Conservation (phyloP, 2,329 filamentous ascomycete species). For the Verticillium longisporum region DNA sequence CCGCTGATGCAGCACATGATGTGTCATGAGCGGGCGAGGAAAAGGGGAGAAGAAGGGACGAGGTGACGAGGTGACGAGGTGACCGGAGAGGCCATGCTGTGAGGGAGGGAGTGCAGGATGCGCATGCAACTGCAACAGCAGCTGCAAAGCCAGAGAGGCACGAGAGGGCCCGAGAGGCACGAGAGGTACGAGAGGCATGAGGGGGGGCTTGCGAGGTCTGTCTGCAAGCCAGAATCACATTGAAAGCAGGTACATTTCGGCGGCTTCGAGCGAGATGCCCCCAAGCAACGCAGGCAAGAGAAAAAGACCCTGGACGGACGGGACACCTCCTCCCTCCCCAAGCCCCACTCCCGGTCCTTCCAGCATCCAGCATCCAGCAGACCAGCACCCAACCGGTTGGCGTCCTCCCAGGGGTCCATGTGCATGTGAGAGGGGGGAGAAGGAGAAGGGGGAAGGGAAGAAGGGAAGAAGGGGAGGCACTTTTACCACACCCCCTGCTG, state of each 20-base stretch:
- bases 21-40: neutral
- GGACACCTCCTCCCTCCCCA: neutral
- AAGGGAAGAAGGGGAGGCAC: neutral
- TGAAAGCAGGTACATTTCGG: too few species aligned
- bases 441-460: too few species aligned
- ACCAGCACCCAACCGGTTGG: conserved; percentile 1
- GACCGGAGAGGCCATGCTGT: neutral
- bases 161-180: too few species aligned
- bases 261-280: neutral
- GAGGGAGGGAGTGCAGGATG: neutral
- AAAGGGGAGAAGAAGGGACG: too few species aligned
- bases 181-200: too few species aligned
- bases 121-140: neutral
- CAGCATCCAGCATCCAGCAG: too few species aligned
- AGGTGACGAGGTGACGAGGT: neutral
- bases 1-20: neutral
- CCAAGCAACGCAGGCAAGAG: neutral
- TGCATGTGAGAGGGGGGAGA: too few species aligned
- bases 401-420: neutral
- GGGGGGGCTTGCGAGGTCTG: neutral
- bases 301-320: neutral
- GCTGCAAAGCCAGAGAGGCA: too few species aligned
- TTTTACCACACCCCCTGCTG: neutral
- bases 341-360: neutral
- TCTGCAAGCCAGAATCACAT: neutral